Base-by-base conservation (phyloP, 2,329 filamentous ascomycete species). In the Beauveria sp. region DNA sequence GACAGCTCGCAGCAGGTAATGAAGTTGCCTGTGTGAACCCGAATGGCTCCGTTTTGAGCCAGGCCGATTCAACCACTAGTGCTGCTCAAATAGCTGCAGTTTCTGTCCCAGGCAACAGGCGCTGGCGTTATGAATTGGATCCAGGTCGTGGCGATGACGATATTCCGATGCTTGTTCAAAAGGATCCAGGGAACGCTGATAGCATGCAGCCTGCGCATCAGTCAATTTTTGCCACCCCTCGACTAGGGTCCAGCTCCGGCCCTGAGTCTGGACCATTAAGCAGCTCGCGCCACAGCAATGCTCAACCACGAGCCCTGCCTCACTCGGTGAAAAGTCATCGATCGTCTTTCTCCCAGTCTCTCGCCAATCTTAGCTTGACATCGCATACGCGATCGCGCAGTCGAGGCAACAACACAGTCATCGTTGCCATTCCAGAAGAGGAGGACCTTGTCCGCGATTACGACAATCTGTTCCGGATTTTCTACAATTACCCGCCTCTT, bases 391-490 rank as follows among this genome's bases (percentile, higher is more conserved):
- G 67, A 87, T 77, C 65, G 81, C 63, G 74, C 70, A 62, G 62
- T 62, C 62, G 58, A 63, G 63, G n/a, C 54, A 62, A 53, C 66
- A 10, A 67, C 67, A 6, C 62, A 70, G 5, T 71, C 73, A 3
- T 74, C 80, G 26, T 74, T 83, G 57, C 62, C 18, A 83, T 81
- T 16, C 81, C 84, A 62, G 81, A 84, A 52, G 85, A 91, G 59
- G 79, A 90, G 68, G 90, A 96, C 65, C 82, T 92, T 24, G 81
- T 97, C 52, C 90, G 91, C 67, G 91, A 97, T 76, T 97, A 98
- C 74, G 92, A 96, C 72, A 97, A 97, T 72, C 82, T 98, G 24
- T 96, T 98, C 73, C 90, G 93, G 68, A 89, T 95, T 64, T 96
- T 97, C 79, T 98, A 98, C 80, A 96, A 97, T 73, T 90, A 96